Conservation (phyloP, 108 stramenopile genomes). For the Phaeodactylum tricornutum region DNA sequence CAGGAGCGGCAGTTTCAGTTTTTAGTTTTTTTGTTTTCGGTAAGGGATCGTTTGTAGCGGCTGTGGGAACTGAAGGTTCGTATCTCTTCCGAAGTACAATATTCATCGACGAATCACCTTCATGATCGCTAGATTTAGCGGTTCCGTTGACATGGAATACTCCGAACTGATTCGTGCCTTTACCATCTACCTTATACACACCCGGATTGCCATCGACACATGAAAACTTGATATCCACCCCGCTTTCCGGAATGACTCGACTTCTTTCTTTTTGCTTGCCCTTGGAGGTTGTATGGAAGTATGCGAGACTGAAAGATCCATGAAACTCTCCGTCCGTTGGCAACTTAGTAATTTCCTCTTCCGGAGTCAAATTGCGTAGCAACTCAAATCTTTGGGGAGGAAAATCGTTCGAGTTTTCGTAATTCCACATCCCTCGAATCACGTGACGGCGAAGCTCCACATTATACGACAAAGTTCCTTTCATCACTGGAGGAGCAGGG, state of each 20-base stretch:
- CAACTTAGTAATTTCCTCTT: conserved; percentile 50
- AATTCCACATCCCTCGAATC: conserved; percentile 84
- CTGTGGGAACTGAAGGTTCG: conserved; percentile 16
- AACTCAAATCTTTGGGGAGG: conserved; percentile 76
- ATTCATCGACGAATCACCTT: conserved; percentile 35
- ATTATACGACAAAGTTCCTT: conserved; percentile 72
- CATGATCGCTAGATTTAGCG: conserved; percentile 40
- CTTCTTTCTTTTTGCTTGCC: conserved; percentile 66
- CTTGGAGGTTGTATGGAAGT: conserved; percentile 48
- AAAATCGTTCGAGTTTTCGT: conserved; percentile 48
- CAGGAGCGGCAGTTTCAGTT: conserved; percentile 1
- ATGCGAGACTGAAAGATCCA: conserved; percentile 70
- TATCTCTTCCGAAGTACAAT: conserved; percentile 64
- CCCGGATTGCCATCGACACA: conserved; percentile 22
- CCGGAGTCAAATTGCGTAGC: conserved; percentile 40
- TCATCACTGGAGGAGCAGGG: conserved; percentile 48
- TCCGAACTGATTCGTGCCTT: conserved; percentile 67
- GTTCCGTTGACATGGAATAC: conserved; percentile 64
- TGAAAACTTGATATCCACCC: conserved; percentile 65
- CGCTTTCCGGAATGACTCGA: conserved; percentile 56
- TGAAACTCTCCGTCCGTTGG: conserved; percentile 75
- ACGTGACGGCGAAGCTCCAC: conserved; percentile 55
- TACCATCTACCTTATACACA: conserved; percentile 50
- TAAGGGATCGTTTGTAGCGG: conserved; percentile 2
- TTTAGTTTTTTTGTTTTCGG: conserved; percentile 11